A percentile compares a stretch with the other conserved stretches of the same genome.
Evolutionary conservation across 257 asterid species (phyloP).

Genomic region (Petunia axillaris): DNA sequence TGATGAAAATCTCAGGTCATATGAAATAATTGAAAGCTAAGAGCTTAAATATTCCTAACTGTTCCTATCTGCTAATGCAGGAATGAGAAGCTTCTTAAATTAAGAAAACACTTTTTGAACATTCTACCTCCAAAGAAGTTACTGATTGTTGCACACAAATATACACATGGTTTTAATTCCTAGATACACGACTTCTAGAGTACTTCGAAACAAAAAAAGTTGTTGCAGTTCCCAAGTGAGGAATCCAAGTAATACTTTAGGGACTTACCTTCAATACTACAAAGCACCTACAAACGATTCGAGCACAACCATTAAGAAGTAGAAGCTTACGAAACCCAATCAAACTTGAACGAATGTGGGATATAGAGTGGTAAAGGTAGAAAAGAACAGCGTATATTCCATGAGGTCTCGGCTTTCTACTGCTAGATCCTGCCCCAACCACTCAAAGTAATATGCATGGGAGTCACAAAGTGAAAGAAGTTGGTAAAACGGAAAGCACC

Average conservation of each 20-base stretch:
- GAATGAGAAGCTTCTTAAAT: background rate
- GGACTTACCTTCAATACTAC: background rate
- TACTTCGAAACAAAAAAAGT: background rate
- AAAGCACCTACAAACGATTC: slow-evolving; percentile 15
- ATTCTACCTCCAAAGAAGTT: slow-evolving; percentile 9
- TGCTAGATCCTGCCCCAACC: background rate
- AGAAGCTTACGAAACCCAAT: background rate
- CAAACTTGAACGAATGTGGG: slow-evolving; percentile 14
- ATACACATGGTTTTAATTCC: background rate
- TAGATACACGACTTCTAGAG: background rate
- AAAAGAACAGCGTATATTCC: background rate
- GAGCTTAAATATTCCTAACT: background rate
- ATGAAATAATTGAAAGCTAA: background rate
- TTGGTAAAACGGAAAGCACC: background rate
- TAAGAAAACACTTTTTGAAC: background rate
- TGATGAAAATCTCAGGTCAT: background rate
- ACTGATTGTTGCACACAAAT: background rate
- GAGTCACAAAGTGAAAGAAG: slow-evolving; percentile 10
- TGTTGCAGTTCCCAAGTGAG: background rate
- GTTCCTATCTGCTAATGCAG: background rate
- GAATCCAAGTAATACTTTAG: background rate
- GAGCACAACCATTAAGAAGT: background rate
- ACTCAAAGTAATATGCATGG: slow-evolving; percentile 18
- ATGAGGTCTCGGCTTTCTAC: background rate
- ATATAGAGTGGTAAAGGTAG: background rate